phyloP scores from a whole-genome alignment of 352 stramenopile species.

The Thalassiosira sp. region DNA sequence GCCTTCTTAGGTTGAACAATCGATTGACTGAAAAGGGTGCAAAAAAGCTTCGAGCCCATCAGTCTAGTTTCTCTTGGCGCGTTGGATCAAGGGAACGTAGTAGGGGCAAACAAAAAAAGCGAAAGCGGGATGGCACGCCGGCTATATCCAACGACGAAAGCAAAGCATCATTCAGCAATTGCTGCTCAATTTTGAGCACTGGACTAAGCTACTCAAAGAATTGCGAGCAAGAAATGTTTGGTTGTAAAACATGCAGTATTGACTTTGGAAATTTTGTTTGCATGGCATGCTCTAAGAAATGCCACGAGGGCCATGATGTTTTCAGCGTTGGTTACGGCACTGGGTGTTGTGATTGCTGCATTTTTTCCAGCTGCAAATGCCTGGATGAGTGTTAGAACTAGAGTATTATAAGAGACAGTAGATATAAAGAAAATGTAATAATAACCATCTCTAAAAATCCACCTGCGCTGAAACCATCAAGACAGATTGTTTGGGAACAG shows the following conservation, averaged over 20 bases:
- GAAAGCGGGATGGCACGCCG: background rate
- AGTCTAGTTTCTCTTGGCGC: conserved; percentile 18
- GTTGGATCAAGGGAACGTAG: conserved; percentile 7
- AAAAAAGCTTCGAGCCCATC: conserved; percentile 8
- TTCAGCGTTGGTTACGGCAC: conserved; percentile 11
- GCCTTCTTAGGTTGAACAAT: conserved; percentile 36
- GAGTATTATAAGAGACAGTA: too few species aligned
- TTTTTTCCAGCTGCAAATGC: conserved; percentile 9
- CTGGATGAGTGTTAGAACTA: background rate
- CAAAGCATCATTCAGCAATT: background rate
- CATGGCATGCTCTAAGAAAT: conserved; percentile 9
- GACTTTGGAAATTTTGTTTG: conserved; percentile 31
- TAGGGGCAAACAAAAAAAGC: conserved; percentile 12
- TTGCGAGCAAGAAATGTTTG: conserved; percentile 41
- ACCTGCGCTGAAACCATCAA: too few species aligned
- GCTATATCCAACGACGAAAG: background rate
- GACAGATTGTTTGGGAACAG: too few species aligned
- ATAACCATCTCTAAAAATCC: too few species aligned
- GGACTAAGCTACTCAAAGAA: conserved; percentile 18
- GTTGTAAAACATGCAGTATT: conserved; percentile 26
- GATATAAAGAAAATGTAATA: background rate
- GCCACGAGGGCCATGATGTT: conserved; percentile 28
- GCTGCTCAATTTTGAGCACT: conserved; percentile 24
- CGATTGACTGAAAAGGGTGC: conserved; percentile 15
- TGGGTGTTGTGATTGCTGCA: conserved; percentile 35